Percentiles rank a stretch among this genome's conserved stretches.
Conservation (phyloP, 306 rosid species). For the Ormosia semicastrata region DNA sequence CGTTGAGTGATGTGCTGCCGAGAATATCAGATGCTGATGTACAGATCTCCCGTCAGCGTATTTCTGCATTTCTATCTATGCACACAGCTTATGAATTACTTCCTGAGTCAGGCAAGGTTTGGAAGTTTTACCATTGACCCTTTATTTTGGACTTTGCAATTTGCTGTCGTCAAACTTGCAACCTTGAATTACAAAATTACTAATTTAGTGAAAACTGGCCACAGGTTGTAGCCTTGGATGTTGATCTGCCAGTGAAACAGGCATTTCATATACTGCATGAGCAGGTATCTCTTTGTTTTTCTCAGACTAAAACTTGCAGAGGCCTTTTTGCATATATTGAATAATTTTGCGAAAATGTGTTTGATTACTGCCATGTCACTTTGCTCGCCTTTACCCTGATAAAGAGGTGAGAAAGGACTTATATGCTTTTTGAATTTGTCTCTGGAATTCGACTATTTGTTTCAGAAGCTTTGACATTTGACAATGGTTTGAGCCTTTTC, state of each 20-base stretch:
- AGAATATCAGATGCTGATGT: slow-evolving; percentile 77
- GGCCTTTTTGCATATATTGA: slow-evolving; percentile 14
- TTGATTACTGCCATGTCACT: background rate
- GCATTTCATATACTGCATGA: slow-evolving; percentile 92
- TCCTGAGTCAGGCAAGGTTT: slow-evolving; percentile 99
- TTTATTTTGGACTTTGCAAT: slow-evolving; percentile 21
- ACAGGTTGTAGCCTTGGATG: slow-evolving; percentile 88
- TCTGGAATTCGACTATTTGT: background rate
- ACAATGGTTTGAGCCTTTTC: slow-evolving; percentile 4
- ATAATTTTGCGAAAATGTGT: background rate
- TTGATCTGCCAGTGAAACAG: slow-evolving; percentile 89
- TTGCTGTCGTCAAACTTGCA: slow-evolving; percentile 19
- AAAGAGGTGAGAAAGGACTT: background rate
- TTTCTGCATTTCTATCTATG: slow-evolving; percentile 65
- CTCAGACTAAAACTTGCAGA: background rate
- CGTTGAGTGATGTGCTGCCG: slow-evolving; percentile 53
- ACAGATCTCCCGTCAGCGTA: slow-evolving; percentile 70
- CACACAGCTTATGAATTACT: slow-evolving; percentile 85
- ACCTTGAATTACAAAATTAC: background rate
- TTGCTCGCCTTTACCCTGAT: background rate
- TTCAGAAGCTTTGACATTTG: background rate
- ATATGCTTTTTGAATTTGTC: slow-evolving; percentile 4
- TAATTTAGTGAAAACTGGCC: slow-evolving; percentile 19
- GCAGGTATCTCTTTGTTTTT: slow-evolving; percentile 51
- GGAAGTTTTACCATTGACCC: slow-evolving; percentile 44